Conservation (phyloP, 495 filamentous ascomycete species). For the Lasiosphaeris hirsuta region DNA sequence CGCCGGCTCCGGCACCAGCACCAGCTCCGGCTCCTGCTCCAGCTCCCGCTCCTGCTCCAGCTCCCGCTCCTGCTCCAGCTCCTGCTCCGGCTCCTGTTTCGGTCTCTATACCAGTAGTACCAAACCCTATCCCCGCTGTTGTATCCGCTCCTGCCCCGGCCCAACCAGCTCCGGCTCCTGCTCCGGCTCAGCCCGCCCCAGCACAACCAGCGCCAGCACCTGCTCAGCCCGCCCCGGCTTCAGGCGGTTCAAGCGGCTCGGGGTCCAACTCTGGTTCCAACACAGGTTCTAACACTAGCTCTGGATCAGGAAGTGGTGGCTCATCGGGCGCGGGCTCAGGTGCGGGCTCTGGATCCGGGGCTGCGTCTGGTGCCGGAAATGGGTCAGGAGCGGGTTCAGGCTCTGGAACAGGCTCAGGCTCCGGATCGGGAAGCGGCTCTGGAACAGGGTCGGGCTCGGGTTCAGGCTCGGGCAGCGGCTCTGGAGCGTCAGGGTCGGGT, state of each 20-base stretch:
- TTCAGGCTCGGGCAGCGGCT: not conserved
- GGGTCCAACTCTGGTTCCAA: not conserved
- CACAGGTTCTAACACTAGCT: not conserved
- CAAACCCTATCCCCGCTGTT: too few relatives aligned
- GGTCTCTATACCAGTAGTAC: too few relatives aligned
- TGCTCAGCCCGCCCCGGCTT: too few relatives aligned
- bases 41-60: too few relatives aligned
- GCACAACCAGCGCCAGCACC: not conserved
- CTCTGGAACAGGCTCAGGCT: not conserved
- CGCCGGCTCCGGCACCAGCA: not conserved
- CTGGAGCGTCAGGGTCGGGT: not conserved
- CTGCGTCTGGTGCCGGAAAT: conserved; percentile 7
- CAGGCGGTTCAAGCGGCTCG: too few relatives aligned
- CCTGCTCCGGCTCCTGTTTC: not conserved
- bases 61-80: not conserved
- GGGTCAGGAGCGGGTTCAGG: conserved; percentile 8
- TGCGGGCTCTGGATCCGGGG: not conserved
- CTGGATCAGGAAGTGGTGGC: too few relatives aligned
- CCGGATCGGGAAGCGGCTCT: conserved; percentile 3
- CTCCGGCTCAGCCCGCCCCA: conserved; percentile 2
- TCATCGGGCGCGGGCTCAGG: not conserved
- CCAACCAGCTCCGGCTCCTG: not conserved
- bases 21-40: not conserved
- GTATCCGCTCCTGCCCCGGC: too few relatives aligned
- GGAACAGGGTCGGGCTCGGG: conserved; percentile 12